These are phyloP conservation scores for Mycena epipterygia DNA, from an alignment of 768 basidiomycete species.

Conservation along the genomic window DNA sequence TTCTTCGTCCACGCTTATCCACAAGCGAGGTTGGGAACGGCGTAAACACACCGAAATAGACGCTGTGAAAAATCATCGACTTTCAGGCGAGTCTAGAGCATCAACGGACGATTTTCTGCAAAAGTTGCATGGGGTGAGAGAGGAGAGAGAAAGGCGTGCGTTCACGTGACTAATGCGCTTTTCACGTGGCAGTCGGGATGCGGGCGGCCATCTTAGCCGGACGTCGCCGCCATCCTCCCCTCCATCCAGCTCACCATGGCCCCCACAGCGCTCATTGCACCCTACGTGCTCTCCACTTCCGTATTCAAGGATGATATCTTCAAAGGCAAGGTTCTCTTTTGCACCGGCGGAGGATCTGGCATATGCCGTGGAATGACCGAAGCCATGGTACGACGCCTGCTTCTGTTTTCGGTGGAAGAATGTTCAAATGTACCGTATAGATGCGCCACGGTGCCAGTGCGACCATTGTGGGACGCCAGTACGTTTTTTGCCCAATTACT, in stretches of 20 bases:
- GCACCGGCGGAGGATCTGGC: constrained; percentile 93
- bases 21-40: too few species aligned
- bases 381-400: constrained; percentile 70
- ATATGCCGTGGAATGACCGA: constrained; percentile 94
- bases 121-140: too few species aligned
- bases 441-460: constrained; percentile 89
- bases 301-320: constrained; percentile 88
- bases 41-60: too few species aligned
- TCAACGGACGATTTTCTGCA: too few species aligned
- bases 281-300: constrained; percentile 65
- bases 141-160: too few species aligned
- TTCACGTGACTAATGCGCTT: too few species aligned
- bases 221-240: neutral
- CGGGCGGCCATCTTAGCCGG: too few species aligned
- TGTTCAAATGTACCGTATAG: constrained; percentile 49
- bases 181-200: too few species aligned
- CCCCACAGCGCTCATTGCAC: constrained; percentile 55
- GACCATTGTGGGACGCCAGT: constrained; percentile 91
- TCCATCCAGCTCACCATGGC: constrained; percentile 50
- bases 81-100: too few species aligned
- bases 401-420: constrained; percentile 10
- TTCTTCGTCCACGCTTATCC: too few species aligned
- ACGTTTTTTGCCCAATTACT: constrained; percentile 42
- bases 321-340: constrained; percentile 91
- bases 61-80: too few species aligned